Percentiles rank a stretch among this genome's conserved stretches.
Conservation (phyloP, 2,329 filamentous ascomycete species). For the Neofusicoccum cordaticola region DNA sequence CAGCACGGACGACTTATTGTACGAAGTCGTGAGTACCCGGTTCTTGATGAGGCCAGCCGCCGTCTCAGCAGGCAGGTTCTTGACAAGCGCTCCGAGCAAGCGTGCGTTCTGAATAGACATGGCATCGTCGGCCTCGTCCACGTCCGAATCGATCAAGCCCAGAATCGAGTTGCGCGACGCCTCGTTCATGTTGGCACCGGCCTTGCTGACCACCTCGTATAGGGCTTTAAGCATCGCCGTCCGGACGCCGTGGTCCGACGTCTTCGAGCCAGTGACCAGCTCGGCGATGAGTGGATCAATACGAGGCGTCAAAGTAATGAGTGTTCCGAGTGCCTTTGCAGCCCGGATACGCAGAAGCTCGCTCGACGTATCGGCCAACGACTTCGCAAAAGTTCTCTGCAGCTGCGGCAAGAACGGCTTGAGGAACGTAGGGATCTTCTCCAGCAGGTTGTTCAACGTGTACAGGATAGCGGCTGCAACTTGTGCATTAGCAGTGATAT, state of each 20-base stretch:
- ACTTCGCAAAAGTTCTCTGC: slow-evolving; percentile 95
- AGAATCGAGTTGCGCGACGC: slow-evolving; percentile 82
- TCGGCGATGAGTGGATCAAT: slow-evolving; percentile 93
- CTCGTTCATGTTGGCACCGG: slow-evolving; percentile 92
- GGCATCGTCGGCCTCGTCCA: slow-evolving; percentile 67
- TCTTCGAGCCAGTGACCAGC: slow-evolving; percentile 93
- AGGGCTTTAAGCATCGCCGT: slow-evolving; percentile 96
- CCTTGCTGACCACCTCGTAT: slow-evolving; percentile 94
- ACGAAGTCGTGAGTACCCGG: slow-evolving; percentile 74
- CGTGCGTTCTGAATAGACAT: slow-evolving; percentile 90
- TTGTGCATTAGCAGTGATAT: not conserved
- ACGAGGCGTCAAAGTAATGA: slow-evolving; percentile 93
- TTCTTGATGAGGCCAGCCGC: slow-evolving; percentile 61
- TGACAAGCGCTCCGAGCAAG: slow-evolving; percentile 83
- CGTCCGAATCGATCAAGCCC: slow-evolving; percentile 80
- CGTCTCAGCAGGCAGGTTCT: slow-evolving; percentile 73
- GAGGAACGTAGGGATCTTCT: slow-evolving; percentile 92
- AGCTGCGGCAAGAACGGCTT: slow-evolving; percentile 97
- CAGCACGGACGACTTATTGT: slow-evolving; percentile 75
- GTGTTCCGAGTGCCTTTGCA: slow-evolving; percentile 86
- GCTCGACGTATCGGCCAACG: slow-evolving; percentile 87
- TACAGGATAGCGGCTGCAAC: slow-evolving; percentile 74
- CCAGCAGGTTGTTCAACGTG: slow-evolving; percentile 89
- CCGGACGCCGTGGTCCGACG: slow-evolving; percentile 78
- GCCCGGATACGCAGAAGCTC: slow-evolving; percentile 83